Evolutionary conservation across 2,329 filamentous ascomycete species (phyloP).

Genomic region (Aspergillus sp.): DNA sequence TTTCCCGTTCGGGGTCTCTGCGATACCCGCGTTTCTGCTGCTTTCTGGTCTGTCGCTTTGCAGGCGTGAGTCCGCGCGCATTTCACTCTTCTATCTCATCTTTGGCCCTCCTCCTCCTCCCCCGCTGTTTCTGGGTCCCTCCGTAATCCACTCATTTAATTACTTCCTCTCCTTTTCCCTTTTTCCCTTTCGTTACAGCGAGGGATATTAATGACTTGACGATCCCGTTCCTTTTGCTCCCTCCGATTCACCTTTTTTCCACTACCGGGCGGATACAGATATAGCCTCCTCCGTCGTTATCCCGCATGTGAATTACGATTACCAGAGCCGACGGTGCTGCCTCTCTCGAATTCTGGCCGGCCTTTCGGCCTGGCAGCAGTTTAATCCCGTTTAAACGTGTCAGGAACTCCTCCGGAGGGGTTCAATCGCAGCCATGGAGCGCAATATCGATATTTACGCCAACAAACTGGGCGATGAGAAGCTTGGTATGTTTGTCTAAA

Average conservation of each 20-base stretch:
- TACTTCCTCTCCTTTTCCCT: slow-evolving; percentile 8
- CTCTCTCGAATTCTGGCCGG: slow-evolving; percentile 25
- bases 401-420: slow-evolving; percentile 16
- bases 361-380: slow-evolving; percentile 34
- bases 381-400: slow-evolving; percentile 12
- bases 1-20: slow-evolving; percentile 33
- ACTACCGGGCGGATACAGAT: slow-evolving; percentile 16
- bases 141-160: slow-evolving; percentile 11
- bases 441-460: slow-evolving; percentile 47
- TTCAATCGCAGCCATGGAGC: slow-evolving; percentile 34
- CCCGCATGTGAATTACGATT: slow-evolving; percentile 25
- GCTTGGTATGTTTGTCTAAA: slow-evolving; percentile 36
- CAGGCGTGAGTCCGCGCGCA: slow-evolving; percentile 27
- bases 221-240: slow-evolving; percentile 13
- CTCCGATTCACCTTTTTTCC: slow-evolving; percentile 21
- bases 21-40: slow-evolving; percentile 31
- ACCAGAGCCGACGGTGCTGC: slow-evolving; percentile 19
- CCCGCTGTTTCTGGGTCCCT: slow-evolving; percentile 9
- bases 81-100: slow-evolving; percentile 14
- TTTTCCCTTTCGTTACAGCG: slow-evolving; percentile 5
- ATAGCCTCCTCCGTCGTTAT: slow-evolving; percentile 17
- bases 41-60: slow-evolving; percentile 23
- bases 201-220: slow-evolving; percentile 28
- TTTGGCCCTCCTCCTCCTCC: slow-evolving; percentile 11
- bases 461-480: slow-evolving; percentile 45